Conservation (phyloP, 2,329 filamentous ascomycete species). For the Bipolaris cookei region DNA sequence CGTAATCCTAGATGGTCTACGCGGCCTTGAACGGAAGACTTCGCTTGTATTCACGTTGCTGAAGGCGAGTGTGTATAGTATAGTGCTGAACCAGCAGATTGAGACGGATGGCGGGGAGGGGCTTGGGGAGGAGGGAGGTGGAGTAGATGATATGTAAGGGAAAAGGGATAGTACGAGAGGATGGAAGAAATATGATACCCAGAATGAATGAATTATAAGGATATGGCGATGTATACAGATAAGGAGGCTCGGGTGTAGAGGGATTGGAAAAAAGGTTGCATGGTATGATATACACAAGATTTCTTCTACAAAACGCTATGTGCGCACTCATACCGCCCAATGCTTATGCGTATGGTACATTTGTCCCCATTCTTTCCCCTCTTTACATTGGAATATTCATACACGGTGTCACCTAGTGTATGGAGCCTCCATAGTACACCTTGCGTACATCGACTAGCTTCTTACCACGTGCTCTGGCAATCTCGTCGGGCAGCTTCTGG, state of each 20-base stretch:
- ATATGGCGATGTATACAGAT: no score
- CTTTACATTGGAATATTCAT: slow-evolving; percentile 17
- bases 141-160: slow-evolving; percentile 1
- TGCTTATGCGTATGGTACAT: slow-evolving; percentile 23
- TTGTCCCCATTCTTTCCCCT: not conserved
- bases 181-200: not conserved
- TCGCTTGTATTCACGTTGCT: slow-evolving; percentile 92
- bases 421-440: slow-evolving; percentile 87
- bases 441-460: slow-evolving; percentile 96
- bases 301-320: slow-evolving; percentile 5
- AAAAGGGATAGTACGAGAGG: no score
- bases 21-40: slow-evolving; percentile 91
- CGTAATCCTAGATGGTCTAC: slow-evolving; percentile 83
- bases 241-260: not conserved
- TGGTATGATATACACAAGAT: slow-evolving; percentile 10
- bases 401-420: slow-evolving; percentile 32
- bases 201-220: no score
- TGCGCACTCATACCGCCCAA: not conserved
- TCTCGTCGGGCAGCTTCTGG: slow-evolving; percentile 86
- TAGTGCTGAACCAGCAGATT: slow-evolving; percentile 92
- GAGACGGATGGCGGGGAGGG: slow-evolving; percentile 33
- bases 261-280: not conserved
- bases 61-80: slow-evolving; percentile 98
- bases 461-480: slow-evolving; percentile 86
- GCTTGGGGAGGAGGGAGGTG: slow-evolving; percentile 31